Base-by-base conservation (phyloP, 345 rosid species). In the Euphorbia peplus region DNA sequence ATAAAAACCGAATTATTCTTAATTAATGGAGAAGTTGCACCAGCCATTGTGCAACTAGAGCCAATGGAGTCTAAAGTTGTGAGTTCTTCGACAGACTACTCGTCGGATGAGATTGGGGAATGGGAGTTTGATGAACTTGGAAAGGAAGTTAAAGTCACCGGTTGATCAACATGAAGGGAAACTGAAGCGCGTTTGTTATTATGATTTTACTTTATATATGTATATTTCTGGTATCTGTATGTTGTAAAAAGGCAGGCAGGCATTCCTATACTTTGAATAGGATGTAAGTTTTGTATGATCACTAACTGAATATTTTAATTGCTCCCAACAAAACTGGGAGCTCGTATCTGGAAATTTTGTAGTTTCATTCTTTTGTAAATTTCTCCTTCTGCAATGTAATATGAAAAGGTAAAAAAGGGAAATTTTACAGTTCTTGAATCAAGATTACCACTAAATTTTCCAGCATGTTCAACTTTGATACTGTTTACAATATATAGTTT, bases 81-180 rank as follows among this genome's bases (percentile, higher is more conserved):
- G 12, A 74, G 77, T 8, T 79, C 80, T 8, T 79, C 80, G 37
- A 70, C 71, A 15, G 90, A 69, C 48, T 48, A 55, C 69, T 76
- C 77, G 25, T 48, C 76, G 1, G 91, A 81, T 61, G 96, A 91
- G 25, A 87, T 89, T 64, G 80, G 73, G 7, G 95, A 87, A 10
- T 89, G 99, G 97, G 97, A 82, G 68, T 93, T 70, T 59, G 99
- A 93, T 50, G 93, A 76, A 59, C 81, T 75, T 30, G 91, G 73
- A 37, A 82, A 79, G 72, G 72, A 85, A 71, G 37, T 58, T 37
- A 74, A 75, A 19, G 58, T 55, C 50, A 60, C 56, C 74, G 69
- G 77, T 71, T 81, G 71, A 78, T 68, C 52, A 60, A 60, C 75
- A 44, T 63, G 60, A 53, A 48, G 44, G 59, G 60, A 53, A 53